Evolutionary conservation across 257 asterid genomes (phyloP), one percentile per base, ranked within the genome.

Genomic region (Apocynum venetum): DNA sequence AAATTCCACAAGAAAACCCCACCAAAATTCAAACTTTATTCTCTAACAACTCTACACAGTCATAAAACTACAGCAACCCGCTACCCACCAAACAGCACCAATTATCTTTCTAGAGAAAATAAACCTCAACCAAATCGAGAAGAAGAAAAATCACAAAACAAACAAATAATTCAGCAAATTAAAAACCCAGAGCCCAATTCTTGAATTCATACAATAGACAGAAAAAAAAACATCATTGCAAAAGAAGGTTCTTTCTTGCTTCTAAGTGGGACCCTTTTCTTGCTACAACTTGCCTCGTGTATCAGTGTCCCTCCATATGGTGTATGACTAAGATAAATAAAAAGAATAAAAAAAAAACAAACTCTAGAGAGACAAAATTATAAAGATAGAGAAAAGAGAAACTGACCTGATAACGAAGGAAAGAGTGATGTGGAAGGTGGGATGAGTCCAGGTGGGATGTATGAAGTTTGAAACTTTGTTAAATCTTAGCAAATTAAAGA

Each of bases 381-480:
- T 31, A 73, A 65, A 73, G 38, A 38, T 13, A 71, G 44, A 38
- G 9, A 73, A 31, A 49, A 53, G 74, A 79, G 69, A 74, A 70
- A 76, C 85, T 73, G 80, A 80, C 89, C 88, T 78, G 86, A 72
- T 15, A 75, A 48, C 38, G 79, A 65, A 55, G 80, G 78, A 80
- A 56, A n/a, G 52, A 52, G 77, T 87, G 88, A 87, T 85, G 88
- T 79, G 88, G 85, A 84, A 72, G 77, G 80, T 73, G 76, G 74
- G 74, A 25, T 14, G 75, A 80, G 81, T 84, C 90, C 86, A 77
- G 75, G 78, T 76, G 48, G 77, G 81, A 79, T 44, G 75, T 55
- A 63, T 19, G 65, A 41, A 64, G 47, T 64, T 64, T 12, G 46
- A 38, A 64, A 64, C 70, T 63, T 8, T 36, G 10, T 64, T 64